phyloP scores from a whole-genome alignment of 2,329 filamentous ascomycete genomes.

The Arthrobotrys pseudoclavata region DNA sequence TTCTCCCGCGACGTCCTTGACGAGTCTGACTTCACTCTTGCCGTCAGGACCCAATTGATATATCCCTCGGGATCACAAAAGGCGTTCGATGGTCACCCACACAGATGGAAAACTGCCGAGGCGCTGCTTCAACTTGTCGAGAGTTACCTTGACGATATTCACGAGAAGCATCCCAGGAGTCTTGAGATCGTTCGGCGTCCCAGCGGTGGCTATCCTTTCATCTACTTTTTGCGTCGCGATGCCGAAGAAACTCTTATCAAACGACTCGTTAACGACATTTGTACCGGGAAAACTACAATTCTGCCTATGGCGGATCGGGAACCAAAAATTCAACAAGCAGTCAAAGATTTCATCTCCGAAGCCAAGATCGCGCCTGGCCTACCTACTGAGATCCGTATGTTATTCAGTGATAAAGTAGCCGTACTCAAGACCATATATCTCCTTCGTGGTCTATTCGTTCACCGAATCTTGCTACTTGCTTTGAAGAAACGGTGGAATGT shows the following conservation, averaged over 20 bases:
- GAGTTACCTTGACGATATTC: slow-evolving; percentile 66
- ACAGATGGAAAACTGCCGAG: slow-evolving; percentile 70
- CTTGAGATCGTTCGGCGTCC: slow-evolving; percentile 69
- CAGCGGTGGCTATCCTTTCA: slow-evolving; percentile 70
- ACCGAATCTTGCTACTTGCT: slow-evolving; percentile 73
- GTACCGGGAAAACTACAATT: slow-evolving; percentile 63
- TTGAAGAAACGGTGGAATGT: slow-evolving; percentile 77
- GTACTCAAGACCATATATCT: slow-evolving; percentile 68
- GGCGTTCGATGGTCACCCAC: slow-evolving; percentile 70
- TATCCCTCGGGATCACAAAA: slow-evolving; percentile 71
- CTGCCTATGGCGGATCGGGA: slow-evolving; percentile 64
- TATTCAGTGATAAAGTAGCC: slow-evolving; percentile 65
- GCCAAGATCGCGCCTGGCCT: slow-evolving; percentile 60
- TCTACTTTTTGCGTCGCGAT: slow-evolving; percentile 71
- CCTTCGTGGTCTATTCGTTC: slow-evolving; percentile 74
- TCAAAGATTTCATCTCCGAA: slow-evolving; percentile 65
- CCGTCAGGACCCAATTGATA: slow-evolving; percentile 72
- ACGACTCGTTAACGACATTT: slow-evolving; percentile 68
- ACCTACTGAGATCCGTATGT: slow-evolving; percentile 59
- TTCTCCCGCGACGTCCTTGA: slow-evolving; percentile 75
- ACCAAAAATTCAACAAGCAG: slow-evolving; percentile 62
- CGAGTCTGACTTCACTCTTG: slow-evolving; percentile 74
- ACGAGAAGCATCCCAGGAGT: slow-evolving; percentile 65
- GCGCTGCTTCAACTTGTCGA: slow-evolving; percentile 67
- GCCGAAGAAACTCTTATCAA: slow-evolving; percentile 68